Percentiles rank a stretch among this genome's conserved stretches.
These are phyloP conservation scores for Vigna unguiculata DNA, from an alignment of 306 rosid genomes.

Conservation along the genomic window DNA sequence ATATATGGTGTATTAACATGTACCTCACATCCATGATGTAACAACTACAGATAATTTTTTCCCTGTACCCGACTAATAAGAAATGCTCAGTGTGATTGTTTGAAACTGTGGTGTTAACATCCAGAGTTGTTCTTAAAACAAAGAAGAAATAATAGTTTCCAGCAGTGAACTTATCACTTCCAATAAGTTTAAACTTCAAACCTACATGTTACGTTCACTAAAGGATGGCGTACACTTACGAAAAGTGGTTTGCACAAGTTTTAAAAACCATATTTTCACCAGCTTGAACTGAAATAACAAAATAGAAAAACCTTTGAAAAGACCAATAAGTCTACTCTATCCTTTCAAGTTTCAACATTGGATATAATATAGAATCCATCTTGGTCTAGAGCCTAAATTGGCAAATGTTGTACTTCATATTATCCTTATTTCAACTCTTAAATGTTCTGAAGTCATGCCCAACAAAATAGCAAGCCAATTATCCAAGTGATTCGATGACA, in stretches of 20 bases:
- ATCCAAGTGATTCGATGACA: conserved; percentile 6
- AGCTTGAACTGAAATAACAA: no score
- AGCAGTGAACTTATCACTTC: no score
- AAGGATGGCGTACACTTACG: no score
- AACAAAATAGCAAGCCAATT: conserved; percentile 26
- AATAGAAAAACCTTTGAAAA: background rate
- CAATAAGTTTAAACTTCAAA: no score
- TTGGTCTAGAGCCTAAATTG: background rate
- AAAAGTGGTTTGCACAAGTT: no score
- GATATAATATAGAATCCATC: conserved; percentile 5
- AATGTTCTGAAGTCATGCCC: background rate
- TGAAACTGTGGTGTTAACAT: background rate
- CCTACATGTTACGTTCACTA: no score
- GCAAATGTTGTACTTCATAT: background rate
- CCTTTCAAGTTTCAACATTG: conserved; percentile 2
- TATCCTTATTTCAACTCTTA: conserved; percentile 21
- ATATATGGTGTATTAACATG: background rate
- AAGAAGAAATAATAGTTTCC: no score
- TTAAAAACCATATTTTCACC: no score
- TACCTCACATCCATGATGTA: background rate
- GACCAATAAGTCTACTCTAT: background rate
- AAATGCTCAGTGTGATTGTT: background rate
- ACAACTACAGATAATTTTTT: background rate
- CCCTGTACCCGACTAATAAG: background rate
- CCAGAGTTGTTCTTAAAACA: no score